A percentile compares a stretch with the other conserved stretches of the same genome.
Conservation (phyloP, 2,329 filamentous ascomycete genomes). For the Paraphoma chrysanthemicola region DNA sequence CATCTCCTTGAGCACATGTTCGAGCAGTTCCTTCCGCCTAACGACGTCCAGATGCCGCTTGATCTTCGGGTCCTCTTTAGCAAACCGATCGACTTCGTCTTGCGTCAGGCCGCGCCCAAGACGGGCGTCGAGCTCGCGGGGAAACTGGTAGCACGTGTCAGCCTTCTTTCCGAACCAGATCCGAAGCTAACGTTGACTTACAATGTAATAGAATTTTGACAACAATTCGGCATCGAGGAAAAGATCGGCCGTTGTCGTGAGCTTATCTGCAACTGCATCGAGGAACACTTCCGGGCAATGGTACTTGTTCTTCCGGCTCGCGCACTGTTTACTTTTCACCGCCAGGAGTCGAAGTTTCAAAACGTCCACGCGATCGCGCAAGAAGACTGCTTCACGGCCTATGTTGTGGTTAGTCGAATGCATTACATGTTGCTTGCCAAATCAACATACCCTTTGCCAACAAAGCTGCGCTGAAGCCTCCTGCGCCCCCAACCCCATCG, state of each 20-base stretch:
- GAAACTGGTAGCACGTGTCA: constrained; percentile 63
- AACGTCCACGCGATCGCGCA: constrained; percentile 88
- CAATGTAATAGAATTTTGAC: constrained; percentile 94
- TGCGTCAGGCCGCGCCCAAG: constrained; percentile 81
- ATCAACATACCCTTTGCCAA: constrained; percentile 74
- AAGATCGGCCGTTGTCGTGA: constrained; percentile 91
- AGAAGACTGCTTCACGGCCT: constrained; percentile 93
- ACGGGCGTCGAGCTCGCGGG: constrained; percentile 85
- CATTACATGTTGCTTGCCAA: background rate
- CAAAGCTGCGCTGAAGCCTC: constrained; percentile 88
- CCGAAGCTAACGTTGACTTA: constrained; percentile 21
- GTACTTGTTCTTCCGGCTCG: constrained; percentile 86
- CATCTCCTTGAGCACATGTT: constrained; percentile 95
- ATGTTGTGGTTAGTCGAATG: constrained; percentile 14
- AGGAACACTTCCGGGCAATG: constrained; percentile 96
- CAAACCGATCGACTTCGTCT: constrained; percentile 84
- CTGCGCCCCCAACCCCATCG: constrained; percentile 82
- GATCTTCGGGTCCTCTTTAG: constrained; percentile 91
- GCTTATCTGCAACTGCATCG: constrained; percentile 94
- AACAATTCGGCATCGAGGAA: constrained; percentile 97
- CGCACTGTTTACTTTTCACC: constrained; percentile 89
- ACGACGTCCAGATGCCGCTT: constrained; percentile 90
- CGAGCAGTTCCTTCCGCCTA: constrained; percentile 86
- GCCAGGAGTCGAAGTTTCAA: constrained; percentile 89
- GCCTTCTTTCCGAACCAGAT: background rate